Evolutionary conservation across 2,329 filamentous ascomycete genomes (phyloP), one percentile per base, ranked within the genome.

Genomic region (Fusarium paranaense): DNA sequence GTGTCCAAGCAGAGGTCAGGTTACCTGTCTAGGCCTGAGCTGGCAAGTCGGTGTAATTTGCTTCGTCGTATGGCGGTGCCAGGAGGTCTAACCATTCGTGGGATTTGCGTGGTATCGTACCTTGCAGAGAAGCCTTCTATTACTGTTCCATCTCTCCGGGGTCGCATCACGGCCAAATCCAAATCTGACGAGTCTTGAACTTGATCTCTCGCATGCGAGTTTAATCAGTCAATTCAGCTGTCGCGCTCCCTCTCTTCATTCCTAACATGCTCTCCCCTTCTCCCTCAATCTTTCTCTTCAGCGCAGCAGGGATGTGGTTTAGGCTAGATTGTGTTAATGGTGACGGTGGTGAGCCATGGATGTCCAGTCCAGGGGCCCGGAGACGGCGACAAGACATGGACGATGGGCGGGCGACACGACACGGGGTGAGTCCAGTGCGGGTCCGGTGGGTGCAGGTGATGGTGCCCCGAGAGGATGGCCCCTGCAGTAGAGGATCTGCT

Each of bases 81-180:
- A 25, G 38, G 57, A 52, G 47, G 38, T 45, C 58, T 32, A 42
- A 60, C n/a, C 37, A 40, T 20, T 45, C 58, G 25, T 47, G 58
- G 40, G 58, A 61, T 61, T 47, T 61, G 20, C 30, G 40, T 61
- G 58, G 58, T 35, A 61, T 70, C 56, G 66, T 73, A 40, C 70
- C 71, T 73, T 70, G 72, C 72, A 74, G 69, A 74, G 62, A 74
- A 72, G 57, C 40, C 69, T 74, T 74, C 72, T 62, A 74, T 74
- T 60, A 62, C 56, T 60, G 40, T 74, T 74, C 72, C 61, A 74
- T 74, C 57, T 74, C 56, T 61, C 71, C 64, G 64, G 69, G 58
- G 45, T 45, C 32, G 30, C 16, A 22, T 33, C 37, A 22, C 65
- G 59, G 66, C 50, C 68, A 18, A 37, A 18, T 45, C 40, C 40